Percentiles rank a stretch among this genome's conserved stretches.
These are phyloP conservation scores for Chalciporus sphaerocephalus DNA, from an alignment of 768 basidiomycete species.

Conservation along the genomic window DNA sequence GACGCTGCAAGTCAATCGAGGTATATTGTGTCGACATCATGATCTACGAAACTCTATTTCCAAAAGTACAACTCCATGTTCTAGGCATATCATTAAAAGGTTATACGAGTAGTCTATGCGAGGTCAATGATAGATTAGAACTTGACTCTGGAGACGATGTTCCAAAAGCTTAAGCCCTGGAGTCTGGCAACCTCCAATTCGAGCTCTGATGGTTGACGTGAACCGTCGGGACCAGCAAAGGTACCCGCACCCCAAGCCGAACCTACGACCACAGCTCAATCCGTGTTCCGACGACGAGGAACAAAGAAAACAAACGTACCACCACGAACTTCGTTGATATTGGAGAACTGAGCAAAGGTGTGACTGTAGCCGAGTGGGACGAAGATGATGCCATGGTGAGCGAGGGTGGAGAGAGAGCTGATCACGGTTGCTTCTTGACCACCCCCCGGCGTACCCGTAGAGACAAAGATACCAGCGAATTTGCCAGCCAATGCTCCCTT, in stretches of 20 bases:
- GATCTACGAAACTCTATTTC: too few species aligned
- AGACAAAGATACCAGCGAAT: conserved; percentile 69
- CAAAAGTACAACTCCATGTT: too few species aligned
- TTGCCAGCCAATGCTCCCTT: conserved; percentile 65
- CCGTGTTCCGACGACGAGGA: neutral
- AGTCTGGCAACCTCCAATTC: conserved; percentile 49
- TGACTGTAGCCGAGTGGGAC: conserved; percentile 70
- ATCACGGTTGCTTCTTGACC: conserved; percentile 70
- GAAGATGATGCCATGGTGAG: conserved; percentile 69
- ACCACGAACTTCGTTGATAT: conserved; percentile 50
- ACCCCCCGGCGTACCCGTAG: conserved; percentile 68
- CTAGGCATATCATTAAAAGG: neutral
- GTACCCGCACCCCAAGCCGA: conserved; percentile 79
- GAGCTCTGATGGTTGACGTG: conserved; percentile 43
- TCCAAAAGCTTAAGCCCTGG: conserved; percentile 54
- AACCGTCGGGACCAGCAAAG: conserved; percentile 43
- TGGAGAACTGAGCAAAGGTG: conserved; percentile 40
- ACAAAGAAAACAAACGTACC: conserved; percentile 38
- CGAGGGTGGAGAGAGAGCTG: conserved; percentile 50
- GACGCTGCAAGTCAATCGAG: too few species aligned
- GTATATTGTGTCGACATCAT: too few species aligned
- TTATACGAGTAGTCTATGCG: neutral
- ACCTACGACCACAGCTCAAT: conserved; percentile 36
- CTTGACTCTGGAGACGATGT: conserved; percentile 39
- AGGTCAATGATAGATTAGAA: conserved; percentile 4